phyloP scores from a whole-genome alignment of 768 basidiomycete species.

The Trametes maxima region DNA sequence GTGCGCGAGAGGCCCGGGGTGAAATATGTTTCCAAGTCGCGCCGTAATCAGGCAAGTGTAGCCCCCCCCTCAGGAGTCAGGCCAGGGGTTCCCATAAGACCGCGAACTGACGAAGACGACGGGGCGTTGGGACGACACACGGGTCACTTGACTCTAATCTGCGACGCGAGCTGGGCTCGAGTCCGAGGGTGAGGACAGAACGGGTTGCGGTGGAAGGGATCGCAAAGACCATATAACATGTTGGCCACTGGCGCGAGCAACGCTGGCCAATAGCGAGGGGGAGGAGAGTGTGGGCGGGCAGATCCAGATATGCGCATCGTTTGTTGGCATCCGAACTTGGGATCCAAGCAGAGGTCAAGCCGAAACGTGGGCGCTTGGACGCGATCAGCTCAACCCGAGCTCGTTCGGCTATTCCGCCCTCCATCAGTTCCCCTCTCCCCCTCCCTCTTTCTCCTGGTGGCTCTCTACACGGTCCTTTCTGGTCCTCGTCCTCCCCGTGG shows the following conservation, averaged over 20 bases:
- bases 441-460: slow-evolving; percentile 2
- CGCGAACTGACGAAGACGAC: neutral
- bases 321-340: neutral
- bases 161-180: neutral
- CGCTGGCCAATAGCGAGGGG: neutral
- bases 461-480: slow-evolving; percentile 17
- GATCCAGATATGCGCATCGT: neutral
- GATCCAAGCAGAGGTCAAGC: neutral
- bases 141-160: slow-evolving; percentile 5
- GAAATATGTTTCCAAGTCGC: slow-evolving; percentile 14
- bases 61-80: neutral
- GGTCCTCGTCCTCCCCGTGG: neutral
- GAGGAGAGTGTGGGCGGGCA: neutral
- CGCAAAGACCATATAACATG: neutral
- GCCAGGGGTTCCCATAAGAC: slow-evolving; percentile 15
- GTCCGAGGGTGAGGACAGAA: too few relatives aligned
- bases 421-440: slow-evolving; percentile 13
- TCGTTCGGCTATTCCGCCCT: slow-evolving; percentile 8
- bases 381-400: neutral
- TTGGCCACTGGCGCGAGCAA: too few relatives aligned
- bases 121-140: neutral
- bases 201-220: too few relatives aligned
- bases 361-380: slow-evolving; percentile 7
- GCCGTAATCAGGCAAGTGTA: slow-evolving; percentile 2
- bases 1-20: neutral